Evolutionary conservation across 2,329 filamentous ascomycete species (phyloP).

Genomic region (Dothideomycetes sp.): DNA sequence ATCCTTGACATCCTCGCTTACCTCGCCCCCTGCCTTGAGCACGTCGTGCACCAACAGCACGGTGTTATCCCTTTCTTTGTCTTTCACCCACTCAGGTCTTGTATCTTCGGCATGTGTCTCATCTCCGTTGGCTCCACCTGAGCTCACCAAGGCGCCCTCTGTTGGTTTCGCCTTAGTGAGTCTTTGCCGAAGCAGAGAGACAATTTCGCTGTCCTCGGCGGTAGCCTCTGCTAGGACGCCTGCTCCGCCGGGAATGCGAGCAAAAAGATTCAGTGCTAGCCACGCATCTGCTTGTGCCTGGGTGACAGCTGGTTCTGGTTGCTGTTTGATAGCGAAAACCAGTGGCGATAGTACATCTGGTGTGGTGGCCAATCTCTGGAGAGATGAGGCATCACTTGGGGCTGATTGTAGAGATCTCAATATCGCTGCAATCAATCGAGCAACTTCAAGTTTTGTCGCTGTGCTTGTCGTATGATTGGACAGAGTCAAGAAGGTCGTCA

Average conservation of each 20-base stretch:
- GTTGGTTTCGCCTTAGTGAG: background rate
- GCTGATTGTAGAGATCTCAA: background rate
- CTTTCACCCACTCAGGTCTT: constrained; percentile 17
- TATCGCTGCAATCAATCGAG: background rate
- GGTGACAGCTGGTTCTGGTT: constrained; percentile 6
- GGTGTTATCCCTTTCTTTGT: constrained; percentile 28
- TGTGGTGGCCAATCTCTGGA: background rate
- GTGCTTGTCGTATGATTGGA: background rate
- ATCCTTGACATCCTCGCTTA: constrained; percentile 17
- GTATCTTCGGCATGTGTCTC: constrained; percentile 1
- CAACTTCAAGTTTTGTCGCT: background rate
- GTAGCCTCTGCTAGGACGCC: background rate
- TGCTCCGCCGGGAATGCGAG: constrained; percentile 1
- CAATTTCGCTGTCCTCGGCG: background rate
- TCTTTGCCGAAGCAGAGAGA: background rate
- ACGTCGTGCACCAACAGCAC: constrained; percentile 24
- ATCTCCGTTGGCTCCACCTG: constrained; percentile 18
- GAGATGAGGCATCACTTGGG: background rate
- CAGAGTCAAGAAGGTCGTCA: background rate
- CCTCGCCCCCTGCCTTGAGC: constrained; percentile 23
- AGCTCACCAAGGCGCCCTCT: background rate
- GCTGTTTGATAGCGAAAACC: constrained; percentile 6
- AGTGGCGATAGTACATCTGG: constrained; percentile 6
- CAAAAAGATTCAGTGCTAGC: constrained; percentile 6
- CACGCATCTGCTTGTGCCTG: constrained; percentile 9